Base-by-base conservation (phyloP, 495 filamentous ascomycete species). In the Venustampulla echinocandica region DNA sequence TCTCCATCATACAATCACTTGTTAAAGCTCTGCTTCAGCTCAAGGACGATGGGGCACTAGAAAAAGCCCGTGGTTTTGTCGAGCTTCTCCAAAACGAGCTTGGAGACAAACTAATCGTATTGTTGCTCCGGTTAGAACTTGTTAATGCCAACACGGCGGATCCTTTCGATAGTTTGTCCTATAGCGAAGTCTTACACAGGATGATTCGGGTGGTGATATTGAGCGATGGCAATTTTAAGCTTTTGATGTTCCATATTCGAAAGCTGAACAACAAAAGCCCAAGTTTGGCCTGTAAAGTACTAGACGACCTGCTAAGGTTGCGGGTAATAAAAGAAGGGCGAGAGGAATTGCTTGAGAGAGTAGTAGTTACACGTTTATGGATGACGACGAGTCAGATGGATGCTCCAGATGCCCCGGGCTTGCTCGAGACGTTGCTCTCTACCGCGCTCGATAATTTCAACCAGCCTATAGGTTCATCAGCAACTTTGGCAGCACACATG, bases 401-500 rank as follows among this genome's bases (percentile, higher is more conserved):
- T 21, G 47, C 57, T n/a, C 36, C 60, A 19, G 52, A 61, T 41
- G 24, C 34, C 5, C 35, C 70, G 0, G 49, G 57, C 9, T 38
- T 52, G 21, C 51, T 78, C 11, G 53, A 61, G 11, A 57, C 59
- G 19, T 42, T 77, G 9, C 55, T 76, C 15, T 60, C 69, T 15
- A 50, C 42, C 7, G 45, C 76, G n/a, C 56, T 55, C 9, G 49
- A 49, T 14, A 60, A 57, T 11, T 55, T 69, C 17, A 53, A 52
- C 21, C 66, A 57, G 14, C 52, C 69, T 3, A 49, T 81, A 37
- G 61, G 73, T 32, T 59, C 72, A 10, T 69, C 73, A 34, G 77
- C 81, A 20, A 79, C 83, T 10, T 73, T 86, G 52, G 84, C 83
- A 39, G 76, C 76, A 11, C 78, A 90, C 52, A 81, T 79, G 52